These are phyloP conservation scores for Craspedostauros australis DNA, from an alignment of 108 stramenopile species.

Conservation along the genomic window DNA sequence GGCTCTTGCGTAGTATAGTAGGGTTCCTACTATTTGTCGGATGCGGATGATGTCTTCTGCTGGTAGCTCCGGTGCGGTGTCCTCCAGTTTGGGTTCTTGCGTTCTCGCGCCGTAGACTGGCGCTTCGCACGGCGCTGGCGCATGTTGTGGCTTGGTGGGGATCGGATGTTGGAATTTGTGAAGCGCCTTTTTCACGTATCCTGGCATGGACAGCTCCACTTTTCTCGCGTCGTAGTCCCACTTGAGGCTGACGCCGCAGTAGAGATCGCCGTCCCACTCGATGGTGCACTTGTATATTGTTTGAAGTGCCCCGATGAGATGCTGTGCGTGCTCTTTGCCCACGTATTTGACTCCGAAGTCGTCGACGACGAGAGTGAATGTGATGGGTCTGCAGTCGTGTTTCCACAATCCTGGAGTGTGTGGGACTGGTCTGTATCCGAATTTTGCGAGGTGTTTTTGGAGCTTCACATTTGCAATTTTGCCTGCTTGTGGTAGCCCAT, in stretches of 20 bases:
- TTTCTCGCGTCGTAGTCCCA: constrained; percentile 38
- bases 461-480: constrained; percentile 15
- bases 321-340: constrained; percentile 12
- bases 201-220: constrained; percentile 34
- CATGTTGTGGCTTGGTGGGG: constrained; percentile 19
- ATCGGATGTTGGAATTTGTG: constrained; percentile 22
- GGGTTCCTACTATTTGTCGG: constrained; percentile 36
- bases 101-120: constrained; percentile 18
- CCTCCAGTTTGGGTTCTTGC: constrained; percentile 25
- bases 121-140: constrained; percentile 16
- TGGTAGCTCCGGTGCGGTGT: constrained; percentile 2
- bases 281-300: constrained; percentile 10
- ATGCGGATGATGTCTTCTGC: constrained; percentile 9
- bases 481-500: constrained; percentile 4
- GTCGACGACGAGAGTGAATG: constrained; percentile 37
- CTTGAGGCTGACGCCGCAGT: constrained; percentile 18
- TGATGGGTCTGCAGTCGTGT: constrained; percentile 15
- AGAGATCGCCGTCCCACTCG: constrained; percentile 17
- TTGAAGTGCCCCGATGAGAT: constrained; percentile 10
- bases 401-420: constrained; percentile 33
- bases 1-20: constrained; percentile 37
- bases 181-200: constrained; percentile 25
- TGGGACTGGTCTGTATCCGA: constrained; percentile 17
- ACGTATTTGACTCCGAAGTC: constrained; percentile 27
- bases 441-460: not conserved